Evolutionary conservation across 495 filamentous ascomycete genomes (phyloP), one percentile per base, ranked within the genome.

Genomic region (Parmelia sp.): DNA sequence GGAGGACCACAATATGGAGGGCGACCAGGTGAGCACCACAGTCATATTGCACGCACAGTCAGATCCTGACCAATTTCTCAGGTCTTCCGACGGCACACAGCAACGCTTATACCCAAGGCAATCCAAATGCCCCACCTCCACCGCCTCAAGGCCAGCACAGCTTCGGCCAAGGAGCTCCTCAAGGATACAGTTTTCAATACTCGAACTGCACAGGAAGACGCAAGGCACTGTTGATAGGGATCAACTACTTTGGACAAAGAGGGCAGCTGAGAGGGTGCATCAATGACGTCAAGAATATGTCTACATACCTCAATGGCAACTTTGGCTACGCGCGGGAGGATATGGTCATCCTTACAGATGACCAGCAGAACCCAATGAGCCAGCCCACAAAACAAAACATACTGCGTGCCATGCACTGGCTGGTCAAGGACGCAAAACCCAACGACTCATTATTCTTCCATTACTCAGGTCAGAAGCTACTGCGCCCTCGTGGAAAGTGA

Each of bases 231-330:
- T 76, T 98, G 65, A 96, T 98, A 65, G 94, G 94, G 45, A 96
- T 97, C 80, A 98, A 98, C 77, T 98, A 98, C 75, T 97, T 97
- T 69, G 85, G 88, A 53, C 94, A 97, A 74, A 85, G 88, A 61
- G 93, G 92, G 61, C 90, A 97, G 79, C 79, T 98, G 51, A 77
- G 92, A 57, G 94, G 94, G 59, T 98, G 94, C 73, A 97, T 97
- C 79, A 97, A 97, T 74, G 94, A 98, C 74, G 95, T 96, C 47
- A 90, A 92, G 78, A 97, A 97, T 73, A 95, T 98, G 94, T 95
- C 91, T 31, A 80, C 82, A 60, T 98, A 96, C 70, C 80, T 98
- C 58, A 90, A 93, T 71, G 86, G 92, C 71, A 87, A 90, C 68
- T 98, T 95, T 72, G 88, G 90, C 39, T 98, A 97, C 74, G 89